A percentile compares a stretch with the other conserved stretches of the same genome.
phyloP scores from a whole-genome alignment of 106 monocot species.

The Acorus calamus region DNA sequence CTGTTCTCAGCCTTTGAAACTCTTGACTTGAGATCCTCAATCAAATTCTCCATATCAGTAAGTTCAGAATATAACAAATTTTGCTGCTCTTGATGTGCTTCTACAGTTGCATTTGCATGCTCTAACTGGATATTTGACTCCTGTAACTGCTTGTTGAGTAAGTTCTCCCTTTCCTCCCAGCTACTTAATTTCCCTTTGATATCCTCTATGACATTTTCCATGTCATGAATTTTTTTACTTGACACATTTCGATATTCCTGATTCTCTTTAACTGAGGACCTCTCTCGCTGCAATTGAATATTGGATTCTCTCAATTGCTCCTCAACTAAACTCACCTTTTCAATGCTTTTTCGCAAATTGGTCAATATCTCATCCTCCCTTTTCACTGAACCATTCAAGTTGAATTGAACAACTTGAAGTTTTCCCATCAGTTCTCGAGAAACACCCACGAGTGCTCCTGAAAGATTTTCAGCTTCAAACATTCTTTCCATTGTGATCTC shows the following conservation, averaged over 20 bases:
- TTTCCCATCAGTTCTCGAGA: slow-evolving; percentile 46
- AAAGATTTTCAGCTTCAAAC: slow-evolving; percentile 65
- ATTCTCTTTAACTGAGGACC: slow-evolving; percentile 16
- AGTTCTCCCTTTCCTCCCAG: slow-evolving; percentile 26
- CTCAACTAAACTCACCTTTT: slow-evolving; percentile 37
- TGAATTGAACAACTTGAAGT: slow-evolving; percentile 35
- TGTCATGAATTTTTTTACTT: slow-evolving; percentile 16
- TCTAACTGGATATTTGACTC: slow-evolving; percentile 68
- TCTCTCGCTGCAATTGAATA: slow-evolving; percentile 18
- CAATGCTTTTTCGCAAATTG: slow-evolving; percentile 25
- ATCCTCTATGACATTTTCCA: slow-evolving; percentile 30
- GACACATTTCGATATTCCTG: slow-evolving; percentile 18
- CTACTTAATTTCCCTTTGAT: slow-evolving; percentile 35
- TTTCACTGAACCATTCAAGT: slow-evolving; percentile 18
- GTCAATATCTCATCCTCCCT: slow-evolving; percentile 24
- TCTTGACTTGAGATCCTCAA: slow-evolving; percentile 62
- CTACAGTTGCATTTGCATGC: slow-evolving; percentile 67
- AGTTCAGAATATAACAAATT: slow-evolving; percentile 46
- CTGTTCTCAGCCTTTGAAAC: slow-evolving; percentile 68
- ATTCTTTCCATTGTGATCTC: slow-evolving; percentile 31
- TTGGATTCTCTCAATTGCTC: slow-evolving; percentile 38
- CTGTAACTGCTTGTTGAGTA: slow-evolving; percentile 56
- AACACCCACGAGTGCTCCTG: slow-evolving; percentile 36
- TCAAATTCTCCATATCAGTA: slow-evolving; percentile 75
- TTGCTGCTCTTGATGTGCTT: slow-evolving; percentile 63